Evolutionary conservation across 2,329 filamentous ascomycete genomes (phyloP), one percentile per base, ranked within the genome.

Genomic region (Cadophora sp.): DNA sequence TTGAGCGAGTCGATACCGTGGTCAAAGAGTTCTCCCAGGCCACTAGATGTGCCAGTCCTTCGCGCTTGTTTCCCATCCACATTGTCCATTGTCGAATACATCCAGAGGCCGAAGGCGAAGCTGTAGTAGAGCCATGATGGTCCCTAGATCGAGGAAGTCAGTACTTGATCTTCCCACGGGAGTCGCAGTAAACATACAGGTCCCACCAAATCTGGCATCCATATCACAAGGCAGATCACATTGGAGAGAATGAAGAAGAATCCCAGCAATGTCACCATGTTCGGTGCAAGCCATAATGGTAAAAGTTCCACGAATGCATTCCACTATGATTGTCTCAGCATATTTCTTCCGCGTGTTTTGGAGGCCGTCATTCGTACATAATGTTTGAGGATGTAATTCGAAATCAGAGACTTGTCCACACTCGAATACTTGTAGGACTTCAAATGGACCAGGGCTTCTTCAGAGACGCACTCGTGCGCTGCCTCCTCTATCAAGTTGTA

Each of bases 71-170:
- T 99, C 74, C 96, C 96, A 80, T 99, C 96, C 72, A 98, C 91
- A 80, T 99, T 99, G 84, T 99, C 96, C 91, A 99, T 94, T 16
- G 96, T 99, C 75, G 96, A 97, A 81, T 98, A 97, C 92, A 97
- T 96, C 91, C 97, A 99, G 68, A 99, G 86, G 50, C 96, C 96
- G 73, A 97, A 87, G 1, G 94, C 95, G 80, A 98, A 98, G 81
- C 93, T 97, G 79, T 93, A 97, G 83, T 97, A 98, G 24, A 98
- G 81, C 95, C 96, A 98, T 76, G 91, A 86, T 9, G 94, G 94
- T 24, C 90, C 93, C 90, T 96, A 77, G n/a, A 24, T 55, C 48
- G 22, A 29, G 29, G 19, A n/a, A 19, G 5, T 75, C 66, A 75
- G 72, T 24, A 69, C 61, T 55, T 48, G 29, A 29, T n/a, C 14